Evolutionary conservation across 495 filamentous ascomycete genomes (phyloP).

Genomic region (Podospora sp.): DNA sequence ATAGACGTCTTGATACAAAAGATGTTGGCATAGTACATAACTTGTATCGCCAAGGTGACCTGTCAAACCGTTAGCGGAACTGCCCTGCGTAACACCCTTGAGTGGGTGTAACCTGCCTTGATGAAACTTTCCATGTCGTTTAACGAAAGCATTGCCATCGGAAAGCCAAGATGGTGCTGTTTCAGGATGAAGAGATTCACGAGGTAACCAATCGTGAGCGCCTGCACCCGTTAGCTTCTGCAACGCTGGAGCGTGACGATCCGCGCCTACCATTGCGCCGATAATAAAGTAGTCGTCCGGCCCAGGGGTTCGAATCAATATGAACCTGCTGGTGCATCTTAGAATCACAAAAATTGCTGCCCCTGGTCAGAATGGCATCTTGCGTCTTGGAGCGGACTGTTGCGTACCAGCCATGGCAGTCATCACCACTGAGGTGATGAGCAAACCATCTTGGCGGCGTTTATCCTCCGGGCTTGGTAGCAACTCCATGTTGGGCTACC

Average conservation of each 20-base stretch:
- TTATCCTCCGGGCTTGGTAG: constrained; percentile 9
- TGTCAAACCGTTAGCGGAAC: constrained; percentile 21
- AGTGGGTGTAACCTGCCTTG: constrained; percentile 24
- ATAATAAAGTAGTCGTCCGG: constrained; percentile 19
- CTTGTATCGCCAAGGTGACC: constrained; percentile 42
- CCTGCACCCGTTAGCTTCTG: background rate
- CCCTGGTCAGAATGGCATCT: background rate
- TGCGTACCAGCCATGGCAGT: constrained; percentile 19
- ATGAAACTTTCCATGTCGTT: constrained; percentile 38
- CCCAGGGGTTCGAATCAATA: constrained; percentile 17
- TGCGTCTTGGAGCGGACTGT: background rate
- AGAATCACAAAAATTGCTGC: constrained; percentile 16
- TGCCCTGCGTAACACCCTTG: background rate
- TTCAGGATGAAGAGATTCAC: constrained; percentile 33
- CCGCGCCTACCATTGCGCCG: constrained; percentile 4
- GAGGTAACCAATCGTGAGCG: constrained; percentile 37
- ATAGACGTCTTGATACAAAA: constrained; percentile 51
- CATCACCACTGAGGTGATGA: constrained; percentile 19
- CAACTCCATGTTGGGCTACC: background rate
- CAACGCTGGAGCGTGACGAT: background rate
- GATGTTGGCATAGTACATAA: constrained; percentile 46
- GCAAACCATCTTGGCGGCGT: constrained; percentile 18
- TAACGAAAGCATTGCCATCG: constrained; percentile 33
- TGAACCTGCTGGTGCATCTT: constrained; percentile 18
- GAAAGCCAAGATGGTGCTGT: constrained; percentile 35